Evolutionary conservation across 257 asterid species (phyloP), one percentile per base, ranked within the genome.

Genomic region (Ilex aquifolium): DNA sequence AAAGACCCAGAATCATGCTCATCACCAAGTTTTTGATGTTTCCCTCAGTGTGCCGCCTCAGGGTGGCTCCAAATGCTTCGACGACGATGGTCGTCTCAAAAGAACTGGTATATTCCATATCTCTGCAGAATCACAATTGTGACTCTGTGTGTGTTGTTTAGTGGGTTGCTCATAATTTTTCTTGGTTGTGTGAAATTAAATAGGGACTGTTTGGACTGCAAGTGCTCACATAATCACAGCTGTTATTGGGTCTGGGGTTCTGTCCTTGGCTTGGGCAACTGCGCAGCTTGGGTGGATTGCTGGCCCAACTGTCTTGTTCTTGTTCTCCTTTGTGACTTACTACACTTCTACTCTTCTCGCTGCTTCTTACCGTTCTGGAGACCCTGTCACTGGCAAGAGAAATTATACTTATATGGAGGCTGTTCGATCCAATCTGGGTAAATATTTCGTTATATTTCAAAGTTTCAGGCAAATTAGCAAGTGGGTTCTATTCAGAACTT

Each of bases 231-330:
- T 82, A 30, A 79, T 82, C 13, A 82, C 88, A 31, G 88, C 88
- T 0, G 88, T 82, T 21, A 82, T 82, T 59, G 88, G 88, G 7
- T 79, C 85, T 2, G 88, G 88, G 30, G 88, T 82, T 30, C 44
- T 82, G 66, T 82, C 88, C 57, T 69, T 82, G 72, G 88, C 88
- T 55, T 82, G 88, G 88, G 88, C 88, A 2, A 74, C 79, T 8
- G 88, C 88, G 29, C 88, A 82, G 57, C 75, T 82, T 2, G 88
- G 88, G 39, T 82, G 88, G 85, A 59, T 82, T 36, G 88, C 88
- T 16, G 85, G 88, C 10, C 88, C 88, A 7, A 68, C 74, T 21
- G 79, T 79, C 42, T 36, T 82, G 82, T 31, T 82, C 32, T 53
- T 82, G 70, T 82, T 82, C 74, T 78, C 88, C 16, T 67, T 82